These are phyloP conservation scores for Prunus persica DNA, from an alignment of 306 rosid genomes.

Conservation along the genomic window Prunus_persica_NCBIv2 NC_034011.1:27151501-27152000, in stretches of 20 bases:
- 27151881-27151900: neutral
- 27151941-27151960: neutral
- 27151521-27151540: neutral
- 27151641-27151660: neutral
- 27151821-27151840: neutral
- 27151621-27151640: neutral
- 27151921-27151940: neutral
- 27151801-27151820: neutral
- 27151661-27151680: neutral
- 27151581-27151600: neutral
- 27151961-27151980: neutral
- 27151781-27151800: neutral
- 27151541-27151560: neutral
- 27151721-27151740: neutral
- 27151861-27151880: neutral
- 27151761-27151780: neutral
- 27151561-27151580: neutral
- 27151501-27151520: neutral
- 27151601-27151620: too few species aligned
- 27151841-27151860: neutral
- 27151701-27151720: neutral
- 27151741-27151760: neutral
- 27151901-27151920: neutral
- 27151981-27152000: conserved; percentile 29
- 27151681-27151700: neutral